These are phyloP conservation scores for Torrubiella hemipterigena DNA, from an alignment of 2,329 filamentous ascomycete genomes.

Conservation along the genomic window DNA sequence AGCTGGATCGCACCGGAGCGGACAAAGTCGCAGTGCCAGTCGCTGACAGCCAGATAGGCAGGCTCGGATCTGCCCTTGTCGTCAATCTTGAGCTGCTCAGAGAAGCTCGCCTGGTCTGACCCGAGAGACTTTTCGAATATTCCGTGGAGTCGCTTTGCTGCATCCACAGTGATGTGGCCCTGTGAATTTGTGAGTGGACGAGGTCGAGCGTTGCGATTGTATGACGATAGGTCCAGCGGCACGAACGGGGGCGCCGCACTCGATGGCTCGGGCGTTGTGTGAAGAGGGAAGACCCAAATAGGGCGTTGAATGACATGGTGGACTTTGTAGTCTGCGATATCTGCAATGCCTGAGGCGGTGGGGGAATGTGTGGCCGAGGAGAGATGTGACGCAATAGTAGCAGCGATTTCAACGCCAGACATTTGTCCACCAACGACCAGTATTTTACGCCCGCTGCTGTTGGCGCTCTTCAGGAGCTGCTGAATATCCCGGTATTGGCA, in stretches of 20 bases:
- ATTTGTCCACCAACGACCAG: constrained; percentile 71
- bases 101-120: constrained; percentile 41
- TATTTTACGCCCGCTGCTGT: constrained; percentile 42
- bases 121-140: constrained; percentile 37
- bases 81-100: constrained; percentile 24
- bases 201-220: constrained; percentile 54
- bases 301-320: constrained; percentile 60
- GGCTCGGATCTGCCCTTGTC: constrained; percentile 33
- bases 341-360: constrained; percentile 21
- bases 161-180: constrained; percentile 49
- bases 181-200: constrained; percentile 48
- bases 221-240: constrained; percentile 61
- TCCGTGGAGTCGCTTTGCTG: constrained; percentile 40
- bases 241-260: constrained; percentile 48
- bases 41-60: constrained; percentile 56
- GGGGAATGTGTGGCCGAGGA: constrained; percentile 50
- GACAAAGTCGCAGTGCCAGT: constrained; percentile 64
- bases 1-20: constrained; percentile 48
- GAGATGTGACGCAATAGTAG: constrained; percentile 57
- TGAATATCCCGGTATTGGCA: constrained; percentile 49
- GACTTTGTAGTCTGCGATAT: constrained; percentile 41
- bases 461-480: constrained; percentile 28
- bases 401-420: constrained; percentile 69
- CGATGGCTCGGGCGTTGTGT: constrained; percentile 36
- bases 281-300: constrained; percentile 58